Percentiles rank a stretch among this genome's conserved stretches.
Conservation (phyloP, 768 basidiomycete genomes). For the Rhizopogon vesiculosus region DNA sequence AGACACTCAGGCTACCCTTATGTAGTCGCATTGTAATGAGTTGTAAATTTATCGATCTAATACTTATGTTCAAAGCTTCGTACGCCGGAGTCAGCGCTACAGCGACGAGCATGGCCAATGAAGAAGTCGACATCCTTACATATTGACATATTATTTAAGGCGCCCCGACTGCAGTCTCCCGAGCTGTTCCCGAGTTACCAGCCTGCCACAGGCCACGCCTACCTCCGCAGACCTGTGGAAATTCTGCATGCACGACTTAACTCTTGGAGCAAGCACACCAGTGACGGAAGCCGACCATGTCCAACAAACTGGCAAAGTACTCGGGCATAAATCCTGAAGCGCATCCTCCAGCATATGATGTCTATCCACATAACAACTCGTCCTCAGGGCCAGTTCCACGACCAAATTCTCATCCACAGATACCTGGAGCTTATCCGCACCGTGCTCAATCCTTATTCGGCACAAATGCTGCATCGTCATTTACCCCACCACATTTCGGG, state of each 20-base stretch:
- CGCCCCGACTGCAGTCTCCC: too few species aligned
- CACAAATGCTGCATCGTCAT: constrained; percentile 10
- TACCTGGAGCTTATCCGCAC: constrained; percentile 11
- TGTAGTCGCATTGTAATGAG: background rate
- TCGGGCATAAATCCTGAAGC: constrained; percentile 21
- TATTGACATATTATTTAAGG: background rate
- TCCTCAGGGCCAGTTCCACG: constrained; percentile 11
- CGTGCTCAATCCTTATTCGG: constrained; percentile 13
- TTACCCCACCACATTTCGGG: constrained; percentile 22
- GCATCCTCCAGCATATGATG: constrained; percentile 25
- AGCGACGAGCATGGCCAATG: too few species aligned
- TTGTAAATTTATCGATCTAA: too few species aligned
- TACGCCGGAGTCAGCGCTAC: too few species aligned
- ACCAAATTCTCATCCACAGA: constrained; percentile 11
- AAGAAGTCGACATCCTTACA: background rate
- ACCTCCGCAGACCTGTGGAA: background rate
- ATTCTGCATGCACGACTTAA: background rate
- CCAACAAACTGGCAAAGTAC: constrained; percentile 1
- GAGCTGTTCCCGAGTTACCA: too few species aligned
- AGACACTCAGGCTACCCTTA: background rate
- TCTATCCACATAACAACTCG: constrained; percentile 7
- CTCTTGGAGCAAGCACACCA: background rate
- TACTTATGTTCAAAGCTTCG: too few species aligned
- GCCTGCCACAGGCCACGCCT: background rate
- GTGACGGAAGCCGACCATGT: background rate